Conservation (phyloP, 148 eudicot species). For the Chenopodium formosanum region DNA sequence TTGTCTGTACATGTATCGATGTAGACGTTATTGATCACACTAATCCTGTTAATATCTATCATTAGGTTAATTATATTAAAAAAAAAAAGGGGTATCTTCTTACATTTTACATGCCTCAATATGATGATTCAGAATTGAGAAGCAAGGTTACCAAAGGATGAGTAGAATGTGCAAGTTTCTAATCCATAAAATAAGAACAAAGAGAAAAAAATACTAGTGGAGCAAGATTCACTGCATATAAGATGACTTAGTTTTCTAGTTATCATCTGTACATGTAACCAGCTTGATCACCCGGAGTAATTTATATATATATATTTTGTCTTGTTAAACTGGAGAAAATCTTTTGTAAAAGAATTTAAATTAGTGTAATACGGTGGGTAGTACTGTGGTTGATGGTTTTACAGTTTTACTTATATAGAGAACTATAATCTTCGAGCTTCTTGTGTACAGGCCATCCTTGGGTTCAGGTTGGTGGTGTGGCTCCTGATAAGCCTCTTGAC, state of each 20-base stretch:
- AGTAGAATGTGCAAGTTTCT: neutral
- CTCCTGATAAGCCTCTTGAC: constrained; percentile 43
- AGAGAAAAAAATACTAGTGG: neutral
- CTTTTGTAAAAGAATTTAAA: neutral
- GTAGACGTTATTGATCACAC: neutral
- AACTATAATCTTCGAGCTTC: neutral
- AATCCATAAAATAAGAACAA: neutral
- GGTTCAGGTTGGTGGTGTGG: constrained; percentile 40
- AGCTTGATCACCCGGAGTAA: neutral
- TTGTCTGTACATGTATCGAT: neutral
- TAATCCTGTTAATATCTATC: neutral
- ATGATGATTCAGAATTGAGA: neutral
- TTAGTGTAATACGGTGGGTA: neutral
- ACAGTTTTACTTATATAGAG: neutral
- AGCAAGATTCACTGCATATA: neutral
- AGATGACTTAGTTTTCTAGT: neutral
- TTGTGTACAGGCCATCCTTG: constrained; percentile 43
- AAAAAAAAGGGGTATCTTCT: neutral
- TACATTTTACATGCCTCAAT: neutral
- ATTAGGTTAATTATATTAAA: too few species aligned
- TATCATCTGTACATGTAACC: neutral
- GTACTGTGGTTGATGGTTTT: neutral
- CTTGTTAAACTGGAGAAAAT: neutral
- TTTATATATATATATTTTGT: neutral
- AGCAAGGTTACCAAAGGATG: neutral